Conservation (phyloP, 371 early-diverging fungal genomes). For the Choanephora cucurbitarum region DNA sequence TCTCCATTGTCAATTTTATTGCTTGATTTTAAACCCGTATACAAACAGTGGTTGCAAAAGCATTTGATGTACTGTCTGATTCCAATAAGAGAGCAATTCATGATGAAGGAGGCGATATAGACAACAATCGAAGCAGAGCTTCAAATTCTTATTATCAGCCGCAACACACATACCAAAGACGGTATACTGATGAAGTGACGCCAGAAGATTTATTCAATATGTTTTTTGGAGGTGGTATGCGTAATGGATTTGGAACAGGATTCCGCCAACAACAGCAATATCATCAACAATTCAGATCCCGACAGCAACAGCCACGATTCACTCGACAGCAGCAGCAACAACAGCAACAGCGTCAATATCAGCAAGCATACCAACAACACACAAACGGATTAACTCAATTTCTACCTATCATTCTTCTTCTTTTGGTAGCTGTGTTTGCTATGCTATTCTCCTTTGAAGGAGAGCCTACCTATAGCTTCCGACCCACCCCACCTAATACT, state of each 20-base stretch:
- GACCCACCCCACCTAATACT: conserved; percentile 33
- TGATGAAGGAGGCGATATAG: conserved; percentile 83
- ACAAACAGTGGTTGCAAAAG: conserved; percentile 85
- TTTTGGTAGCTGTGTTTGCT: conserved; percentile 12
- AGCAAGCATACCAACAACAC: conserved; percentile 9
- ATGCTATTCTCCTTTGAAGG: conserved; percentile 20
- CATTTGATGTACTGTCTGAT: conserved; percentile 88
- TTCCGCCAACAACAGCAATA: conserved; percentile 9
- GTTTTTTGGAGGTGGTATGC: conserved; percentile 77
- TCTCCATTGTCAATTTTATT: too few relatives aligned
- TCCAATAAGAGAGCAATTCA: conserved; percentile 82
- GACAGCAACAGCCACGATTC: conserved; percentile 15
- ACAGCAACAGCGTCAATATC: conserved; percentile 11
- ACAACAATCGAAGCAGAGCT: conserved; percentile 37
- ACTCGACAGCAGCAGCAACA: conserved; percentile 14
- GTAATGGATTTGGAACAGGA: conserved; percentile 13
- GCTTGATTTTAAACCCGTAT: too few relatives aligned
- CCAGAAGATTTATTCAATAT: conserved; percentile 93
- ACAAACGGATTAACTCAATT: conserved; percentile 7
- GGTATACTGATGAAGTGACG: conserved; percentile 71
- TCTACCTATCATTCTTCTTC: conserved; percentile 20
- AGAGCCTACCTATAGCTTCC: conserved; percentile 41
- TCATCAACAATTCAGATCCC: conserved; percentile 11
- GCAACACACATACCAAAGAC: conserved; percentile 33
- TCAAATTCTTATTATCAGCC: conserved; percentile 19